Conservation (phyloP, 768 basidiomycete species). For the Mycena albidolilacea region DNA sequence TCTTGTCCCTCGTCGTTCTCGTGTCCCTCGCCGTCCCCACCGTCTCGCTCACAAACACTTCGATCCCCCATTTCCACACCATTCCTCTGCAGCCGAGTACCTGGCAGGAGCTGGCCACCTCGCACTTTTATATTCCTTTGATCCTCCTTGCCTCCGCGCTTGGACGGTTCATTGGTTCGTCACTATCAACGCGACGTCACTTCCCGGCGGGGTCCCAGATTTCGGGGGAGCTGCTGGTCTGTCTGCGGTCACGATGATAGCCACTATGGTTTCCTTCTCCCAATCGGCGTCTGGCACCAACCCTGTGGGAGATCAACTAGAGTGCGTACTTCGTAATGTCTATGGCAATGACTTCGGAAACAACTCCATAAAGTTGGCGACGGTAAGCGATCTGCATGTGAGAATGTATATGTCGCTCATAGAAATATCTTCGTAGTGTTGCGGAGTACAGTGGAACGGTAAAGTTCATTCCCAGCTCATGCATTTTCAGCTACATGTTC, state of each 20-base stretch:
- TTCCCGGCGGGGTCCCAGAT: not conserved
- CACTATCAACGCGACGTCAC: not conserved
- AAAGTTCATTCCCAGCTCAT: not conserved
- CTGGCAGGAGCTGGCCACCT: too few species aligned
- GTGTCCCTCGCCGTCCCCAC: too few species aligned
- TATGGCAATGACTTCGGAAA: not conserved
- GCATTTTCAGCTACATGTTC: not conserved
- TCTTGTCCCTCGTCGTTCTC: too few species aligned
- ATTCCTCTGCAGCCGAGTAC: too few species aligned
- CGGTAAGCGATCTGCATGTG: not conserved
- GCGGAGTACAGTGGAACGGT: constrained; percentile 17
- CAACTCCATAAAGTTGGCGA: not conserved
- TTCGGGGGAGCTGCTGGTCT: not conserved
- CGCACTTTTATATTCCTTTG: too few species aligned
- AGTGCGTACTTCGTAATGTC: too few species aligned
- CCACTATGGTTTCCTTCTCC: not conserved
- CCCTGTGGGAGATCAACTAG: constrained; percentile 13
- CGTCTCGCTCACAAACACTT: too few species aligned
- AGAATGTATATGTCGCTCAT: not conserved
- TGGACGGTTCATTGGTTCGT: too few species aligned
- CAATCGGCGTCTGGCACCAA: constrained; percentile 3
- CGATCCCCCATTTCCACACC: too few species aligned
- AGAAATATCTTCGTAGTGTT: constrained; percentile 5
- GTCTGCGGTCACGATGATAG: not conserved
- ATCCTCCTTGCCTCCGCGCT: too few species aligned